Evolutionary conservation across 192 early-diverging fungal genomes (phyloP).

Genomic region (Dispira parvispora): DNA sequence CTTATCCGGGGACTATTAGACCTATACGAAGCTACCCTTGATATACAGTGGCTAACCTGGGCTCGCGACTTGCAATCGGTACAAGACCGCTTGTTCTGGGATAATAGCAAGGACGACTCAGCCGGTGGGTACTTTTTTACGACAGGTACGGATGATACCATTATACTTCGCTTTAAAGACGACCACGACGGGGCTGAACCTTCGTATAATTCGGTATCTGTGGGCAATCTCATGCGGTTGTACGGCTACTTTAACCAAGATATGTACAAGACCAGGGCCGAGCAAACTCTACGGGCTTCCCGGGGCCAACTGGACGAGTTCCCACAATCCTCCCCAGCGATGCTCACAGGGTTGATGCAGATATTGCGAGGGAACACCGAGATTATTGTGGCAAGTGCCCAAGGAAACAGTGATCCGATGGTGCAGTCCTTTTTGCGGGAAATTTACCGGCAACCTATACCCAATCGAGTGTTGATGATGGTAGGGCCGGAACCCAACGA

Average conservation of each 20-base stretch:
- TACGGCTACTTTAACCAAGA: slow-evolving; percentile 17
- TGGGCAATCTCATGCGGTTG: slow-evolving; percentile 34
- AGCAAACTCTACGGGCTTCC: slow-evolving; percentile 19
- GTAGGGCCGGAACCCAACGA: slow-evolving; percentile 7
- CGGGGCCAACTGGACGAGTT: slow-evolving; percentile 12
- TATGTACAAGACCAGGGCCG: slow-evolving; percentile 17
- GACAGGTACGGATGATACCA: not conserved
- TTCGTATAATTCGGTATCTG: slow-evolving; percentile 31
- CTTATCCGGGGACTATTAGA: slow-evolving; percentile 34
- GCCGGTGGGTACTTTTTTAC: slow-evolving; percentile 27
- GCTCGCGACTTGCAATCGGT: slow-evolving; percentile 34
- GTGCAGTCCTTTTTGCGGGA: slow-evolving; percentile 15
- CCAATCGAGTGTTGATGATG: slow-evolving; percentile 22
- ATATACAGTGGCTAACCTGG: slow-evolving; percentile 39
- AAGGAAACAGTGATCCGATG: slow-evolving; percentile 12
- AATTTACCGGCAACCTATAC: slow-evolving; percentile 19
- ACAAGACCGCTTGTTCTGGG: slow-evolving; percentile 40
- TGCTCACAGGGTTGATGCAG: slow-evolving; percentile 21
- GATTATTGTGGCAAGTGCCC: slow-evolving; percentile 14
- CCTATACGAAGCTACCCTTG: slow-evolving; percentile 32
- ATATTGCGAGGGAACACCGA: slow-evolving; percentile 24
- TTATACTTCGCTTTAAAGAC: slow-evolving; percentile 21
- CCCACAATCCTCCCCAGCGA: slow-evolving; percentile 26
- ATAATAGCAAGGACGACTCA: slow-evolving; percentile 18
- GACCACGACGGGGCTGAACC: slow-evolving; percentile 47